Conservation (phyloP, 148 eudicot genomes). For the Rhododendron henanense region DNA sequence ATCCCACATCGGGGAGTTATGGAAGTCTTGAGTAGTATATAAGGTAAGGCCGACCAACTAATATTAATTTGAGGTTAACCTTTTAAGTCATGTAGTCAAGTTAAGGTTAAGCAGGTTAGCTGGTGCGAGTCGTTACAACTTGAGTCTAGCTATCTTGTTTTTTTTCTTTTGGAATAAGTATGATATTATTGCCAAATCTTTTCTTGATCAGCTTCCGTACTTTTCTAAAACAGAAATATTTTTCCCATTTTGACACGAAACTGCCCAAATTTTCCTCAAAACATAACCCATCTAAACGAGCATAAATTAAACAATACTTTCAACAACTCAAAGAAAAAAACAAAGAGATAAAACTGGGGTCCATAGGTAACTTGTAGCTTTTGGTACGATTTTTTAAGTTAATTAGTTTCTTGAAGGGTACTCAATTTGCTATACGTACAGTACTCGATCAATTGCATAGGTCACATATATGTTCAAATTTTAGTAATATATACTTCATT, state of each 20-base stretch:
- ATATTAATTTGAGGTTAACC: too few relatives aligned
- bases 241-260: background rate
- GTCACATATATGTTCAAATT: background rate
- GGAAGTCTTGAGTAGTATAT: too few relatives aligned
- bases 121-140: background rate
- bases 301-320: background rate
- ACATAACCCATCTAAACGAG: background rate
- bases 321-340: background rate
- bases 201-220: background rate
- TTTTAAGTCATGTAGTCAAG: too few relatives aligned
- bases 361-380: background rate
- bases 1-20: too few relatives aligned
- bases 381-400: background rate
- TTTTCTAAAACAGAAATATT: background rate
- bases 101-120: too few relatives aligned
- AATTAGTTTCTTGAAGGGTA: background rate
- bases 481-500: too few relatives aligned
- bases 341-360: background rate
- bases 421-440: background rate
- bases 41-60: too few relatives aligned
- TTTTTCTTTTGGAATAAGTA: background rate
- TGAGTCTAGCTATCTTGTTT: background rate
- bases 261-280: background rate
- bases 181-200: background rate
- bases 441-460: background rate